Percentiles rank a stretch among this genome's conserved stretches.
phyloP scores from a whole-genome alignment of 2,329 filamentous ascomycete genomes.

The Westerdykella ornata region DNA sequence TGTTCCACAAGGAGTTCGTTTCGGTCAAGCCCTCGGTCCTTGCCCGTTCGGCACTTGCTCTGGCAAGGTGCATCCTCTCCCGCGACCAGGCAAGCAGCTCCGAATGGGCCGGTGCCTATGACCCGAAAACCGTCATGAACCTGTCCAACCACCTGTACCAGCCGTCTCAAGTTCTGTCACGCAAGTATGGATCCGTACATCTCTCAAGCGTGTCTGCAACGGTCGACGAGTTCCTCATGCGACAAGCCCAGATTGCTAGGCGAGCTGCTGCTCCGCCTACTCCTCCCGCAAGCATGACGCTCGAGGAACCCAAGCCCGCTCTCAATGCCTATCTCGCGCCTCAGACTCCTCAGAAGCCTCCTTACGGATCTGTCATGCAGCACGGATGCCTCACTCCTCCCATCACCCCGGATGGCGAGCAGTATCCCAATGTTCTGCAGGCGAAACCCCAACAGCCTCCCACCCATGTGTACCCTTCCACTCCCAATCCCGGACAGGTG shows the following conservation, averaged over 20 bases:
- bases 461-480: constrained; percentile 29
- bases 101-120: constrained; percentile 67
- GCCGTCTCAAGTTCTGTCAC: constrained; percentile 59
- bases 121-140: constrained; percentile 59
- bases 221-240: constrained; percentile 60
- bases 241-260: constrained; percentile 47
- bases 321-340: constrained; percentile 52
- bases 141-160: constrained; percentile 60
- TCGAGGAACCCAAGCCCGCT: constrained; percentile 43
- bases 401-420: constrained; percentile 65
- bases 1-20: constrained; percentile 96
- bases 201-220: constrained; percentile 58
- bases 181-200: constrained; percentile 62
- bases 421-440: constrained; percentile 26
- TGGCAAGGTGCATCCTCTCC: constrained; percentile 79
- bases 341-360: constrained; percentile 72
- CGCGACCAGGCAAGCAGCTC: constrained; percentile 68
- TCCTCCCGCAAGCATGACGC: constrained; percentile 52
- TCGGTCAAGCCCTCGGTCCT: constrained; percentile 86
- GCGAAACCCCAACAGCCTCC: constrained; percentile 23
- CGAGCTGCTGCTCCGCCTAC: constrained; percentile 46
- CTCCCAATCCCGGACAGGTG: constrained; percentile 32
- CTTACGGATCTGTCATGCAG: constrained; percentile 55
- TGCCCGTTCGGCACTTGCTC: constrained; percentile 76
- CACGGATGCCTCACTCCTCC: constrained; percentile 79